These are phyloP conservation scores for Antrodiella citrinella DNA, from an alignment of 768 basidiomycete genomes.

Conservation along the genomic window DNA sequence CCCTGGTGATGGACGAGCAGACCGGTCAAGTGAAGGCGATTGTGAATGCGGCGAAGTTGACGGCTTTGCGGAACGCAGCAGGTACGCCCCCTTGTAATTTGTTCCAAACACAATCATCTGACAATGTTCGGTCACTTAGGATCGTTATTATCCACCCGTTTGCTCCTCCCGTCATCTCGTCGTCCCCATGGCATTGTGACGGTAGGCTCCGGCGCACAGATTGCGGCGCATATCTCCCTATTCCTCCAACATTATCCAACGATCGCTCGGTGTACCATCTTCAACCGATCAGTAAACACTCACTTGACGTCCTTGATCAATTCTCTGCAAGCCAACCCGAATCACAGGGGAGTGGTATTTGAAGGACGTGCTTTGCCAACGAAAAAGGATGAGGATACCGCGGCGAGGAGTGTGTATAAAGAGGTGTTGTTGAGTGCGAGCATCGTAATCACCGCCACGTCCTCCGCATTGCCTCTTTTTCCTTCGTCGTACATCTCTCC, in stretches of 20 bases:
- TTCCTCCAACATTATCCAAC: conserved; percentile 52
- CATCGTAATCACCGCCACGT: conserved; percentile 70
- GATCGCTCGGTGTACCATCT: conserved; percentile 44
- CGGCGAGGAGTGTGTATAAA: conserved; percentile 1
- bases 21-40: conserved; percentile 67
- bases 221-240: conserved; percentile 54
- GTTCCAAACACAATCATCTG: no score
- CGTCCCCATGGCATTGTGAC: conserved; percentile 41
- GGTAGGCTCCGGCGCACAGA: conserved; percentile 71
- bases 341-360: conserved; percentile 20
- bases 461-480: conserved; percentile 64
- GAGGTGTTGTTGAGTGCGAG: conserved; percentile 36
- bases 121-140: no score
- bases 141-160: conserved; percentile 55
- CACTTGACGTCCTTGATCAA: conserved; percentile 35
- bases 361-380: conserved; percentile 3
- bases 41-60: conserved; percentile 70
- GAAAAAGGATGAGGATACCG: not conserved
- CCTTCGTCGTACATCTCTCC: conserved; percentile 51
- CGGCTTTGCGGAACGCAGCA: conserved; percentile 77
- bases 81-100: no score
- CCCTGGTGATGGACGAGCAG: conserved; percentile 63
- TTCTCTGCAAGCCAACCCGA: conserved; percentile 15
- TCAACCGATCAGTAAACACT: conserved; percentile 50
- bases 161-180: conserved; percentile 33